These are phyloP conservation scores for Vigna hirtella DNA, from an alignment of 306 rosid species.

Conservation along the genomic window DNA sequence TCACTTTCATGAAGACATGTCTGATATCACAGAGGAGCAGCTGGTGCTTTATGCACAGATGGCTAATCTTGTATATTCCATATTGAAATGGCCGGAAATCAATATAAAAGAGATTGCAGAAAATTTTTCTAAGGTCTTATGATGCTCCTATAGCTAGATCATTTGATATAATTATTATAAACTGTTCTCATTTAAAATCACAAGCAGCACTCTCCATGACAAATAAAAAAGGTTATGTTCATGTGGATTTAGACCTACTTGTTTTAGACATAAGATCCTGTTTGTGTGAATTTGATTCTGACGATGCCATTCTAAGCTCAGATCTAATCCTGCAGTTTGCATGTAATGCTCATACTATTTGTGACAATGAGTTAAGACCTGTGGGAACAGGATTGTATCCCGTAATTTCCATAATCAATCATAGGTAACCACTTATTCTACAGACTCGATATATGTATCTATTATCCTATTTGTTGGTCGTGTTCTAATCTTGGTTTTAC, in stretches of 20 bases:
- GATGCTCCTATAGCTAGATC: constrained; percentile 28
- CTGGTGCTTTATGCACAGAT: constrained; percentile 87
- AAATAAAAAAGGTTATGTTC: neutral
- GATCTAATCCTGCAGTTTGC: constrained; percentile 76
- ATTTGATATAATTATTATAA: neutral
- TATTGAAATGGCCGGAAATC: constrained; percentile 77
- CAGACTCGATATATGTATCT: constrained; percentile 12
- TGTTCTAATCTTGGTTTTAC: constrained; percentile 47
- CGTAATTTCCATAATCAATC: constrained; percentile 86
- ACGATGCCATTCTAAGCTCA: constrained; percentile 38
- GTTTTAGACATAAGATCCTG: constrained; percentile 21
- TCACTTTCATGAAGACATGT: constrained; percentile 62
- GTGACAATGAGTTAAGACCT: constrained; percentile 91
- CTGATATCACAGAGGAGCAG: constrained; percentile 74
- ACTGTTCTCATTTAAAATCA: constrained; percentile 28
- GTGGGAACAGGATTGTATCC: constrained; percentile 93
- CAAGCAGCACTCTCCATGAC: constrained; percentile 2
- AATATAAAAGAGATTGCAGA: constrained; percentile 81
- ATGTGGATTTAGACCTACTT: neutral
- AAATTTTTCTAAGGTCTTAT: constrained; percentile 77
- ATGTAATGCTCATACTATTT: constrained; percentile 95
- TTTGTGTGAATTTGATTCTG: constrained; percentile 22
- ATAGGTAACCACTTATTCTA: constrained; percentile 67
- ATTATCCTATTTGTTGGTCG: constrained; percentile 34
- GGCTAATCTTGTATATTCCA: constrained; percentile 85